Evolutionary conservation across 768 basidiomycete species (phyloP), one percentile per base, ranked within the genome.

Genomic region (Saitozyma sp.): DNA sequence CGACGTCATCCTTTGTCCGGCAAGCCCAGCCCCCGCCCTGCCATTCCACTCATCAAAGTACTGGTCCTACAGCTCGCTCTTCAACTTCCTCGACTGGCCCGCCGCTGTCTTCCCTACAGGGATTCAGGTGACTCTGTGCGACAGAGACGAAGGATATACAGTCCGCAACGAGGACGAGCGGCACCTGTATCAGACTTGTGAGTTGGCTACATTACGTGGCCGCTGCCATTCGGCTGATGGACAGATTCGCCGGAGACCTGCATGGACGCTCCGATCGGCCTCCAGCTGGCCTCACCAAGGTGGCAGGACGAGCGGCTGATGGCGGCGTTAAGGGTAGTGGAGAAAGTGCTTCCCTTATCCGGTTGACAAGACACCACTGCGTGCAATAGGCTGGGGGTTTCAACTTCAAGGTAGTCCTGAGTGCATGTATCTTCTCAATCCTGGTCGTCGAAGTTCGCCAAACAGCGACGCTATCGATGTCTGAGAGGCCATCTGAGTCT

Each of bases 11-110:
- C 66, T 73, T 14, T 64, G 56, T 42, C 69, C 71, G 13, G n/a
- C 61, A 11, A 38, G 19, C 11, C 58, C 66, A 39, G 58, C 59
- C n/a, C 66, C 71, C 2, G 71, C 71, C 10, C 61, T 37, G 4
- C 37, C 37, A 7, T 53, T 63, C 9, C 63, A 62, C 20, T 67
- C 65, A 2, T 19, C 65, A 7, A 63, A 54, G 42, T 73, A 73
- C 58, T 73, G 71, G 71, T 38, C 46, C 10, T 71, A 71, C 54
- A 74, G 72, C 19, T 59, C 61, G 0, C 57, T 76, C 37, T 76
- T 54, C 59, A 77, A 77, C 57, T 52, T 73, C 9, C 59, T 71
- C 48, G 71, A 77, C 51, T 73, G 69, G 41, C 71, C 73, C 3
- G 56, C 62, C 20, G 62, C 29, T 43, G 65, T 66, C 49, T 77